phyloP scores from a whole-genome alignment of 2,329 filamentous ascomycete species.

The Xylariales sp. region DNA sequence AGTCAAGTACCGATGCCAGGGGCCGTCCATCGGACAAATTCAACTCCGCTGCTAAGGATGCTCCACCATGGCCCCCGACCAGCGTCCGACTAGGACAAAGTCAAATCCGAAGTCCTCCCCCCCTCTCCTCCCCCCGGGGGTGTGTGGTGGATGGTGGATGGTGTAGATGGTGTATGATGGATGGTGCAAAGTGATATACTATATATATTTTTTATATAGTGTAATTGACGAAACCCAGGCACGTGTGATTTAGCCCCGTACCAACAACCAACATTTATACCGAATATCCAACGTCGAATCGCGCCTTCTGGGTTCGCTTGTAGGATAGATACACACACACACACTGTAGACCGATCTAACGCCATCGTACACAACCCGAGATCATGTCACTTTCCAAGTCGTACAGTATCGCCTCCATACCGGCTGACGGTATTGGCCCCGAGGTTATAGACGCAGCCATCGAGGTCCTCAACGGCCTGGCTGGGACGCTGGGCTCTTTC shows the following conservation, averaged over 20 bases:
- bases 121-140: no score
- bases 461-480: conserved; percentile 67
- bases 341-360: background rate
- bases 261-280: background rate
- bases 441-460: conserved; percentile 73
- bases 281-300: background rate
- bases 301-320: background rate
- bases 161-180: no score
- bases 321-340: background rate
- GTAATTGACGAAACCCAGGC: background rate
- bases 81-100: conserved; percentile 2
- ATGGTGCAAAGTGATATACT: no score
- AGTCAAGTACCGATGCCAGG: background rate
- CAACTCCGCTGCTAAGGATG: conserved; percentile 11
- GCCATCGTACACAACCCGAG: background rate
- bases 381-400: conserved; percentile 47
- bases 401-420: conserved; percentile 69
- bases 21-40: conserved; percentile 17
- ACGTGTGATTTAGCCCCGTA: background rate
- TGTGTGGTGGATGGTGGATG: no score
- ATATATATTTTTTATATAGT: background rate
- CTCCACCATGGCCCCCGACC: conserved; percentile 4
- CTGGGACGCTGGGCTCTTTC: conserved; percentile 66
- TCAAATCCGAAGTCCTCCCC: conserved; percentile 14
- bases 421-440: conserved; percentile 72